These are phyloP conservation scores for Arabidopsis hybrid DNA, from an alignment of 441 rosid species.

Conservation along the genomic window DNA sequence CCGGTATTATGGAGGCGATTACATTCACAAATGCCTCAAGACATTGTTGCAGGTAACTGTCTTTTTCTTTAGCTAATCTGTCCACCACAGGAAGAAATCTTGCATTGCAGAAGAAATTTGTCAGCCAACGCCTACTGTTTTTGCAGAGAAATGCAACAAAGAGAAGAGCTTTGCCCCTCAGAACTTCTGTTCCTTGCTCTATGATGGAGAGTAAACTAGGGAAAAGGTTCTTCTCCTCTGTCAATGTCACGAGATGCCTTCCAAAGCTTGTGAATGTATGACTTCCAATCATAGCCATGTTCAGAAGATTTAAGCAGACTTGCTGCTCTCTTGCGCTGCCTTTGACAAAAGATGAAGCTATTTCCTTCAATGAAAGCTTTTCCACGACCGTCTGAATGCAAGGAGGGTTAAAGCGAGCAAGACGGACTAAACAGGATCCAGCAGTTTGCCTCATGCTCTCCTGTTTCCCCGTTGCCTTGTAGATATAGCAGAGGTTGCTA, in stretches of 20 bases:
- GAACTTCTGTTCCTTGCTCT: constrained; percentile 90
- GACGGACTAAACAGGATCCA: constrained; percentile 97
- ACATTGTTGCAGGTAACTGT: constrained; percentile 76
- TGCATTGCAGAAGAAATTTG: constrained; percentile 80
- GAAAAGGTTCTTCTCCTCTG: constrained; percentile 85
- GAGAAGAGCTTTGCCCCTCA: constrained; percentile 82
- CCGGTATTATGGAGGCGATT: constrained; percentile 76
- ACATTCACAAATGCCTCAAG: constrained; percentile 73
- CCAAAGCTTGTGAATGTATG: constrained; percentile 76
- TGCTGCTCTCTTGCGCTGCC: constrained; percentile 96
- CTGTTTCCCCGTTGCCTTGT: constrained; percentile 86
- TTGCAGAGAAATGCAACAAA: constrained; percentile 90
- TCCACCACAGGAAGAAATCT: constrained; percentile 83
- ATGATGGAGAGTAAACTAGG: constrained; percentile 76
- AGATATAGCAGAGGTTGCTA: constrained; percentile 85
- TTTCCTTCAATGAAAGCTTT: constrained; percentile 82
- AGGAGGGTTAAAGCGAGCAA: constrained; percentile 84
- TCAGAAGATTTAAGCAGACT: constrained; percentile 85
- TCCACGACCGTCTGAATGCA: constrained; percentile 78
- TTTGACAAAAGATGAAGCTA: constrained; percentile 77
- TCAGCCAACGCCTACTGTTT: constrained; percentile 85
- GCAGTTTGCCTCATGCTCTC: constrained; percentile 96
- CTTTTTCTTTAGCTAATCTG: constrained; percentile 91
- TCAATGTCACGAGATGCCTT: constrained; percentile 73
- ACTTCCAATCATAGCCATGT: constrained; percentile 83